A percentile compares a stretch with the other conserved stretches of the same genome.
These are phyloP conservation scores for Stygiomarasmius scandens DNA, from an alignment of 1,284 basidiomycete species.

Conservation along the genomic window DNA sequence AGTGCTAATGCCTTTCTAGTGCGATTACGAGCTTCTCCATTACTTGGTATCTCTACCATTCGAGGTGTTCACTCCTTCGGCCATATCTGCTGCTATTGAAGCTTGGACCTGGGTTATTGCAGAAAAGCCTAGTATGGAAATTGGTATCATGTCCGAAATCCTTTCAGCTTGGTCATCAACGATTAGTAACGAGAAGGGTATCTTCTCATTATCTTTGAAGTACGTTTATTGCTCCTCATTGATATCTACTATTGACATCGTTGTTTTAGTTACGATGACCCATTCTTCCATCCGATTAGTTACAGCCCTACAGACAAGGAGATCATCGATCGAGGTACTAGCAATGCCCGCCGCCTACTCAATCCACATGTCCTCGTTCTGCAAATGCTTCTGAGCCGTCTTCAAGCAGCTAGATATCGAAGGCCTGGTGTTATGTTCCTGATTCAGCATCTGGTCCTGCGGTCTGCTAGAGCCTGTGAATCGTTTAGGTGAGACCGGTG, in stretches of 20 bases:
- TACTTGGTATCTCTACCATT: conserved; percentile 90
- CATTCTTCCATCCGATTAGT: conserved; percentile 84
- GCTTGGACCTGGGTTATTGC: conserved; percentile 98
- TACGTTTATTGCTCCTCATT: conserved; percentile 40
- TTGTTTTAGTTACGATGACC: conserved; percentile 73
- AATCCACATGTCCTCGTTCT: conserved; percentile 85
- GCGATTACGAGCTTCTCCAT: conserved; percentile 86
- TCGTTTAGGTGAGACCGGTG: conserved; percentile 65
- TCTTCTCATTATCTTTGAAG: conserved; percentile 85
- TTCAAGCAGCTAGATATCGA: conserved; percentile 92
- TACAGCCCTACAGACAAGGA: conserved; percentile 93
- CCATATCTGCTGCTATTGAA: conserved; percentile 87
- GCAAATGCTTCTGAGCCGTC: conserved; percentile 89
- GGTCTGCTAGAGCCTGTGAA: conserved; percentile 69
- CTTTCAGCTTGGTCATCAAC: conserved; percentile 87
- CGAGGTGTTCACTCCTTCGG: conserved; percentile 84
- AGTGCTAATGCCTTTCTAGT: conserved; percentile 44
- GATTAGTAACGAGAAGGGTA: conserved; percentile 75
- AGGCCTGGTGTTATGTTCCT: conserved; percentile 85
- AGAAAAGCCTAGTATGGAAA: conserved; percentile 76
- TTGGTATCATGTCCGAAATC: conserved; percentile 84
- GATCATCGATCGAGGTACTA: conserved; percentile 74
- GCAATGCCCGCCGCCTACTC: conserved; percentile 75
- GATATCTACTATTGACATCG: conserved; percentile 11
- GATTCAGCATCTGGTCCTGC: conserved; percentile 82